These are phyloP conservation scores for Hyphopichia fennica DNA, from an alignment of 1,139 yeast genomes.

Conservation along the genomic window DNA sequence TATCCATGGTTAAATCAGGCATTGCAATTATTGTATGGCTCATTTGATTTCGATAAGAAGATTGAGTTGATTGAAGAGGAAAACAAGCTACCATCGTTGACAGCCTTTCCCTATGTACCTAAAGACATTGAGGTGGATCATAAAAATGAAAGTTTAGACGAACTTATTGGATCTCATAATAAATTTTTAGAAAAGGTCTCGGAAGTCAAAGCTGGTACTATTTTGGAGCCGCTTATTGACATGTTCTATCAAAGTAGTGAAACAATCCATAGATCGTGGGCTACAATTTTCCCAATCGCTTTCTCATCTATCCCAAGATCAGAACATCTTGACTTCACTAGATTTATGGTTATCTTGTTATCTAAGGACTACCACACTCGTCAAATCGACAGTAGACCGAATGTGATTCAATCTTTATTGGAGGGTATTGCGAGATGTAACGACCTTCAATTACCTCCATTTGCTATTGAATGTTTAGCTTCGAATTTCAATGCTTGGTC, in stretches of 20 bases:
- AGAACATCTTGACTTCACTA: constrained; percentile 80
- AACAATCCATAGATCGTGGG: constrained; percentile 84
- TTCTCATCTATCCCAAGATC: constrained; percentile 72
- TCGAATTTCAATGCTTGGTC: constrained; percentile 91
- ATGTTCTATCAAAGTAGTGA: constrained; percentile 81
- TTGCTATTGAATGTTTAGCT: constrained; percentile 85
- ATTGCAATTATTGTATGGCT: constrained; percentile 77
- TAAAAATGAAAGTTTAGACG: constrained; percentile 18
- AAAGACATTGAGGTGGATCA: constrained; percentile 23
- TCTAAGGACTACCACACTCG: constrained; percentile 91
- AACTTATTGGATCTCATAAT: constrained; percentile 51
- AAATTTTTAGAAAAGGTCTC: constrained; percentile 49
- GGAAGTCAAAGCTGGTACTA: constrained; percentile 53
- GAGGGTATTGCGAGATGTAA: constrained; percentile 79
- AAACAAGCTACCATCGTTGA: constrained; percentile 56
- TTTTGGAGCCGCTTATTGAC: constrained; percentile 73
- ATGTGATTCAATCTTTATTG: constrained; percentile 79
- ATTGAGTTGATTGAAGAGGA: constrained; percentile 49
- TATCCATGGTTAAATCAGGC: constrained; percentile 97
- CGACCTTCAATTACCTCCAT: constrained; percentile 87
- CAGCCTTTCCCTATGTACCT: constrained; percentile 39
- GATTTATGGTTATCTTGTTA: constrained; percentile 72
- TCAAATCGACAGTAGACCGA: constrained; percentile 84
- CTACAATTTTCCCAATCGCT: constrained; percentile 77
- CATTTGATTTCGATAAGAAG: constrained; percentile 56